Conservation (phyloP, 345 rosid species). For the Eutrema yunnanense region DNA sequence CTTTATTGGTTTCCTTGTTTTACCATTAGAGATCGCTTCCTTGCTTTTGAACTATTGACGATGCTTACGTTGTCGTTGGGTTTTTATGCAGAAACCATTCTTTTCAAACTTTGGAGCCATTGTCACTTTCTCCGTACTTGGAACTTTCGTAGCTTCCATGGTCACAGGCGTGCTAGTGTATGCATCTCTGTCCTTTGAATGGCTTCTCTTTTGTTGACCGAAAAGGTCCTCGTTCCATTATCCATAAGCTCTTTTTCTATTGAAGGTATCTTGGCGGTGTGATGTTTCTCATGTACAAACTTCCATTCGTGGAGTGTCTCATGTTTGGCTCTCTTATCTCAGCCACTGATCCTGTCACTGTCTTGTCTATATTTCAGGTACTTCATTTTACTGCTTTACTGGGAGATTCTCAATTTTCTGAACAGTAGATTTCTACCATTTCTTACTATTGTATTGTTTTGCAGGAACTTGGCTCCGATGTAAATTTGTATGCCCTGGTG, state of each 20-base stretch:
- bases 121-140: constrained; percentile 82
- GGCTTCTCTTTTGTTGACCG: not conserved
- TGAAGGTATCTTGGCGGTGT: constrained; percentile 89
- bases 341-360: constrained; percentile 99
- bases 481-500: constrained; percentile 90
- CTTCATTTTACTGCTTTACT: not conserved
- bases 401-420: not conserved
- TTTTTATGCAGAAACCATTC: constrained; percentile 75
- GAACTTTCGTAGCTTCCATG: constrained; percentile 78
- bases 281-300: constrained; percentile 73
- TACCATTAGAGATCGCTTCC: not conserved
- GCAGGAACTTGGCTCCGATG: constrained; percentile 97
- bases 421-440: not conserved
- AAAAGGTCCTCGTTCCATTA: not conserved
- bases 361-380: constrained; percentile 97
- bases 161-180: constrained; percentile 92
- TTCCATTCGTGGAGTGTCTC: constrained; percentile 90
- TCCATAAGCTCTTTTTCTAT: constrained; percentile 4
- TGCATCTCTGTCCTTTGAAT: constrained; percentile 30
- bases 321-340: constrained; percentile 99
- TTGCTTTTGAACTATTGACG: not conserved
- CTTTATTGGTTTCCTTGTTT: not conserved
- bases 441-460: constrained; percentile 17
- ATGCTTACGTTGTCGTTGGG: constrained; percentile 3
- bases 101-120: constrained; percentile 98